Evolutionary conservation across 2,329 filamentous ascomycete genomes (phyloP), one percentile per base, ranked within the genome.

Genomic region (Phialophora verrucosa): DNA sequence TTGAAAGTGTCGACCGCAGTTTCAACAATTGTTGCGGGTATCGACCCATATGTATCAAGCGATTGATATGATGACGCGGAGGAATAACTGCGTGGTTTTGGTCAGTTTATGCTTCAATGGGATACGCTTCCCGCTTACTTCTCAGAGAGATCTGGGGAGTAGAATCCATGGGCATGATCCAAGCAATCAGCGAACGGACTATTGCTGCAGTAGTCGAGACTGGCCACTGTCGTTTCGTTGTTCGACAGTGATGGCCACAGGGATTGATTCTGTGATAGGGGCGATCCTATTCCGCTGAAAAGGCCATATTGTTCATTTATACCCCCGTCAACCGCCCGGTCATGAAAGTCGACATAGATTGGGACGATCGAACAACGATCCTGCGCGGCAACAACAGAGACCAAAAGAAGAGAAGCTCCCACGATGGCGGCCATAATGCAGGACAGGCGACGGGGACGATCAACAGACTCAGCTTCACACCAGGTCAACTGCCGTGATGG

Each of bases 321-420:
- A 5, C 76, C 76, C 56, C 77, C 76, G 59, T 80, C 76, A n/a
- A 81, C 79, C 14, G 73, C 76, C 59, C 80, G 74, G 65, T 76
- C 77, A 62, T 81, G 80, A 44, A 82, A 80, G 55, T 81, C 80
- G 70, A 81, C 77, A 63, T 80, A 82, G 62, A 82, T 75, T 0
- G 79, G 78, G 20, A 58, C 53, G n/a, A 57, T 64, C n/a, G 47
- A 61, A 62, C 68, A 70, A 38, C 56, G 56, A 38, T 65, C 65
- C 27, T 54, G 64, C 23, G 56, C 63, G n/a, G 55, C 63, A 11
- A 64, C 51, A 17, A 62, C 57, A 11, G 62, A 56, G 12, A 64
- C 20, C 12, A 62, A 47, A n/a, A 71, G 59, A 25, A 69, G 44
- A 17, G 65, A 10, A 2, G 61, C 59, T 57, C 57, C 47, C 10